These are phyloP conservation scores for Boletus bicolor DNA, from an alignment of 768 basidiomycete genomes.

Conservation along the genomic window DNA sequence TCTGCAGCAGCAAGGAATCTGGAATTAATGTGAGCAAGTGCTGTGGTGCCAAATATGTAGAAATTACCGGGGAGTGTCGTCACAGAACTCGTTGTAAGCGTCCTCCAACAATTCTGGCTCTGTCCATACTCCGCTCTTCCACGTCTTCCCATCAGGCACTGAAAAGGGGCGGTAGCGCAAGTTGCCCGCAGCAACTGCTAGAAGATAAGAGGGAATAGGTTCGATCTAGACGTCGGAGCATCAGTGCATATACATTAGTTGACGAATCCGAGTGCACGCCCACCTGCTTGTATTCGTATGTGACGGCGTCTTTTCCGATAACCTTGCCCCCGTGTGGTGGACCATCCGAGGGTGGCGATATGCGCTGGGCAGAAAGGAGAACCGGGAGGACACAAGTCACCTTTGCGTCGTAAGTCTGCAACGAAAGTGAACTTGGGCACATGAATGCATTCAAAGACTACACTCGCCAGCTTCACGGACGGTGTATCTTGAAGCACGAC, in stretches of 20 bases:
- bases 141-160: slow-evolving; percentile 55
- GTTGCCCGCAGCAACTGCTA: slow-evolving; percentile 88
- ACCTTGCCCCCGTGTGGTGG: slow-evolving; percentile 70
- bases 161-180: slow-evolving; percentile 69
- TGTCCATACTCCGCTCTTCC: slow-evolving; percentile 88
- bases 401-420: slow-evolving; percentile 77
- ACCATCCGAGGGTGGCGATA: slow-evolving; percentile 70
- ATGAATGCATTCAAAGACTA: not conserved
- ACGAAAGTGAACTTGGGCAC: not conserved
- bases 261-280: slow-evolving; percentile 7
- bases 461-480: slow-evolving; percentile 73
- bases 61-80: slow-evolving; percentile 71
- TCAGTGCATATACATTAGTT: not conserved
- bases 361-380: slow-evolving; percentile 78
- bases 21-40: not conserved
- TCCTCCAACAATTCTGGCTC: slow-evolving; percentile 80
- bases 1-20: slow-evolving; percentile 78
- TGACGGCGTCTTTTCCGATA: slow-evolving; percentile 70
- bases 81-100: slow-evolving; percentile 83
- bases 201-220: slow-evolving; percentile 87
- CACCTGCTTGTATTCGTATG: slow-evolving; percentile 78
- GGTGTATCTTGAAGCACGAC: slow-evolving; percentile 60
- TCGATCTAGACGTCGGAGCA: slow-evolving; percentile 50
- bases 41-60: too few relatives aligned
- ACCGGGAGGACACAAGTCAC: slow-evolving; percentile 80